Base-by-base conservation (phyloP, 208 protist species). In the Wallacemonas sp. region DNA sequence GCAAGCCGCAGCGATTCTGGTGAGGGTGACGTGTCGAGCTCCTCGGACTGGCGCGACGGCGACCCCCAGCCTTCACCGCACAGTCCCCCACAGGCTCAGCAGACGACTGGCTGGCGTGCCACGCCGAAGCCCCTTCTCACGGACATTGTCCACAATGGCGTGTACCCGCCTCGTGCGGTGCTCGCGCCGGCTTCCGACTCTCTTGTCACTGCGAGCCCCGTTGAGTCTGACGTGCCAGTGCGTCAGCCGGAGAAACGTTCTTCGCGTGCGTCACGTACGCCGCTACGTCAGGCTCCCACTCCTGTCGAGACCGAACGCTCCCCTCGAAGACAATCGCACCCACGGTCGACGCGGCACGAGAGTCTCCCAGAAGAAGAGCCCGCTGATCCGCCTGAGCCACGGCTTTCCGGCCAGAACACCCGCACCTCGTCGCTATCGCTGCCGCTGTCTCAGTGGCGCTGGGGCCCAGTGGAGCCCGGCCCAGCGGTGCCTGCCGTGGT, bases 41-140 rank as follows among this genome's bases (percentile, higher is more conserved):
- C n/a, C n/a, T 12, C n/a, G 42, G 47, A 55, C 24, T 6, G 24
- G 26, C 24, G 33, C 47, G 24, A 55, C 19, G 1, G 12, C 24
- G 47, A 55, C 0, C 19, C 11, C 19, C 8, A 12, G n/a, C n/a
- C 17, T 26, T 12, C 42, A 12, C n/a, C 24, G 15, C 42, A 6
- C n/a, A 21, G n/a, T 12, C 42, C 6, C n/a, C 21, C 21, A 6
- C 46, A 21, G 15, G 6, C 46, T 6, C 26, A 26, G 3, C 9
- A 31, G 46, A 12, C 46, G 26, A n/a, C n/a, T n/a, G 30, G 51
- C 14, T 58, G 51, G 51, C 9, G 31, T 11, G 30, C 51, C 26
- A 58, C 34, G n/a, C 24, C 51, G 17, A 58, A 58, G 30, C 51
- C 51, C 12, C 51, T 58, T 38, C 22, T 58, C n/a, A 58, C 17